Conservation (phyloP, 2,329 filamentous ascomycete species). For the Venturia oleaginea region DNA sequence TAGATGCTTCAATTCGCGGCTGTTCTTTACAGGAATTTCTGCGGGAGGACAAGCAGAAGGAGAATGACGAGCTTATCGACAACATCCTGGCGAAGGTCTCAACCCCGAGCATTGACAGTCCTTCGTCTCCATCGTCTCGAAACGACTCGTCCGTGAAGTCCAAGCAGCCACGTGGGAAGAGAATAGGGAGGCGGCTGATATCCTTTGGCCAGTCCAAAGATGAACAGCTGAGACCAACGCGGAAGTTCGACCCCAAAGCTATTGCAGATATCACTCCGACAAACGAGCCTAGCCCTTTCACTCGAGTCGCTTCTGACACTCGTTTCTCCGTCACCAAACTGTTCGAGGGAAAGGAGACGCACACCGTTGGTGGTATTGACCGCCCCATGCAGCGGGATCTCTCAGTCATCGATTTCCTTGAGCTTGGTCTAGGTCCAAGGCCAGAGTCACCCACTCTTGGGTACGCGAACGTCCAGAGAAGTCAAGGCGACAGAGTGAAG, state of each 20-base stretch:
- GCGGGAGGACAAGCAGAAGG: neutral
- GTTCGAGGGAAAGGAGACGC: neutral
- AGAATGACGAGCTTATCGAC: conserved; percentile 3
- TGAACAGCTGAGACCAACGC: neutral
- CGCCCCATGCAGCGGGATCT: neutral
- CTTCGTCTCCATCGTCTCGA: neutral
- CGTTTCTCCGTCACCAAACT: neutral
- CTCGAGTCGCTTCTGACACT: neutral
- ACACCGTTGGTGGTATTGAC: neutral
- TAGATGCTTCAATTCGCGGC: neutral
- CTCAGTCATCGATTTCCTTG: neutral
- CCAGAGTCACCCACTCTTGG: neutral
- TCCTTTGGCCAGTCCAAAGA: neutral
- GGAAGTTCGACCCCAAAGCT: neutral
- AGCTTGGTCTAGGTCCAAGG: neutral
- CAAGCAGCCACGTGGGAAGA: neutral
- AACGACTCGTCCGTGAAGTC: neutral
- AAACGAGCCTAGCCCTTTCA: neutral
- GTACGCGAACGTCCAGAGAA: neutral
- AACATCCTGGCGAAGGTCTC: neutral
- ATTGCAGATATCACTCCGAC: neutral
- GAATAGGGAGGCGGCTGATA: neutral
- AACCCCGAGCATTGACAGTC: neutral
- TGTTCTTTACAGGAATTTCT: neutral
- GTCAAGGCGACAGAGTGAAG: neutral